Evolutionary conservation across 1,139 yeast species (phyloP).

Genomic region (Saccharomyces hybrid): DNA sequence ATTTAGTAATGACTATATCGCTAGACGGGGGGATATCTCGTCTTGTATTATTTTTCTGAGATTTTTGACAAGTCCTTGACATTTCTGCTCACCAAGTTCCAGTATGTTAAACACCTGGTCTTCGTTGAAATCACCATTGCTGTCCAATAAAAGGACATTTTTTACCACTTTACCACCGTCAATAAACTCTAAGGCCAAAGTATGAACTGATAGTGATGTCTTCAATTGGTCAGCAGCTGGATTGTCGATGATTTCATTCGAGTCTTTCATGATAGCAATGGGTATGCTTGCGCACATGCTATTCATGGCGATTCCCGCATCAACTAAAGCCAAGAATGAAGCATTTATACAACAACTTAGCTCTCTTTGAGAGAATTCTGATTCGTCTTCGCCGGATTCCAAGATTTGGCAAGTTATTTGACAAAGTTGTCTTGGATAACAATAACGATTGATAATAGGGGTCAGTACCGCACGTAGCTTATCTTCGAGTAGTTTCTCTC

Average conservation of each 20-base stretch:
- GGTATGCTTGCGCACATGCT: constrained; percentile 54
- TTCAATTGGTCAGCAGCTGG: constrained; percentile 35
- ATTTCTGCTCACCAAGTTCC: constrained; percentile 41
- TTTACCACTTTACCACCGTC: constrained; percentile 41
- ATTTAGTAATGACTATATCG: constrained; percentile 13
- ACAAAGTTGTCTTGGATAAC: constrained; percentile 76
- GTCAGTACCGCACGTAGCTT: constrained; percentile 56
- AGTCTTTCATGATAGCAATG: constrained; percentile 36
- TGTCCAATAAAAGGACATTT: constrained; percentile 58
- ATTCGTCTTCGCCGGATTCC: constrained; percentile 45
- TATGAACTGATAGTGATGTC: constrained; percentile 52
- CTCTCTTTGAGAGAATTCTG: constrained; percentile 42
- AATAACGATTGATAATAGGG: constrained; percentile 52
- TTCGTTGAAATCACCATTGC: constrained; percentile 62
- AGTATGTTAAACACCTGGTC: constrained; percentile 44
- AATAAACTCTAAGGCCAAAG: constrained; percentile 51
- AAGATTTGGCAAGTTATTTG: constrained; percentile 82
- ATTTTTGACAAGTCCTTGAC: constrained; percentile 39
- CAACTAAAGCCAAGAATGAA: constrained; percentile 61
- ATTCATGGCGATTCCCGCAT: constrained; percentile 67
- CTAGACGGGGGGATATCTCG: constrained; percentile 33
- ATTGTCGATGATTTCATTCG: constrained; percentile 40
- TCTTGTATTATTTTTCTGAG: constrained; percentile 43
- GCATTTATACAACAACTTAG: constrained; percentile 68
- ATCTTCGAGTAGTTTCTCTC: constrained; percentile 73